A percentile compares a stretch with the other conserved stretches of the same genome.
Conservation (phyloP, 208 protist species). For the Balamuthia mandrillaris region DNA sequence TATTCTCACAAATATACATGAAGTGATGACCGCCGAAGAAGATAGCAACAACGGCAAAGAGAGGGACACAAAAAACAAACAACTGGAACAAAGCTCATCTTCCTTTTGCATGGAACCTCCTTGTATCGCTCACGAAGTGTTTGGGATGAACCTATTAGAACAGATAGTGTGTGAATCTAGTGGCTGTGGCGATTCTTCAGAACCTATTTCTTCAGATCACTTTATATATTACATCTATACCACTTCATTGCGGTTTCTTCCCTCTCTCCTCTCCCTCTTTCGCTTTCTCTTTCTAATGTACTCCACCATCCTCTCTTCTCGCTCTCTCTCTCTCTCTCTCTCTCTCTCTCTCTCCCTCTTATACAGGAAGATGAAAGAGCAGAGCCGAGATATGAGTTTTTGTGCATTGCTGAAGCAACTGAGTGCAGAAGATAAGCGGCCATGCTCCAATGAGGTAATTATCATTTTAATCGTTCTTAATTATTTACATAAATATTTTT, state of each 20-base stretch:
- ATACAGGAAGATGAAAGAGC: too few relatives aligned
- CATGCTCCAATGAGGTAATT: neutral
- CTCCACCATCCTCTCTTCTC: too few relatives aligned
- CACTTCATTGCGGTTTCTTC: neutral
- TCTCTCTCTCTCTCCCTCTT: too few relatives aligned
- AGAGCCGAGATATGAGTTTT: neutral
- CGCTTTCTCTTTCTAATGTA: neutral
- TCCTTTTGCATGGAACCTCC: too few relatives aligned
- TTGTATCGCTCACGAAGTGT: neutral
- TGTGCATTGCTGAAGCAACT: neutral
- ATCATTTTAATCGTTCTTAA: too few relatives aligned
- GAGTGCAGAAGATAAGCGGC: neutral
- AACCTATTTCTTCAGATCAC: neutral
- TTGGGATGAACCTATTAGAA: too few relatives aligned
- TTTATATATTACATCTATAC: neutral
- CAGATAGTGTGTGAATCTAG: too few relatives aligned
- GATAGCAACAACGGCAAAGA: neutral
- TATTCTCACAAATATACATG: neutral
- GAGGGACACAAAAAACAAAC: neutral
- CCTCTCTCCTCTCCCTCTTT: neutral
- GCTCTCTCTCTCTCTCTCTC: too few relatives aligned
- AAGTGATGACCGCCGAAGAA: neutral
- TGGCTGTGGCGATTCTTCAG: too few relatives aligned
- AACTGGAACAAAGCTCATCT: neutral
- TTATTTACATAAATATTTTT: neutral